A percentile compares a stretch with the other conserved stretches of the same genome.
Conservation (phyloP, 805 yeast species). For the Starmera amethionina region DNA sequence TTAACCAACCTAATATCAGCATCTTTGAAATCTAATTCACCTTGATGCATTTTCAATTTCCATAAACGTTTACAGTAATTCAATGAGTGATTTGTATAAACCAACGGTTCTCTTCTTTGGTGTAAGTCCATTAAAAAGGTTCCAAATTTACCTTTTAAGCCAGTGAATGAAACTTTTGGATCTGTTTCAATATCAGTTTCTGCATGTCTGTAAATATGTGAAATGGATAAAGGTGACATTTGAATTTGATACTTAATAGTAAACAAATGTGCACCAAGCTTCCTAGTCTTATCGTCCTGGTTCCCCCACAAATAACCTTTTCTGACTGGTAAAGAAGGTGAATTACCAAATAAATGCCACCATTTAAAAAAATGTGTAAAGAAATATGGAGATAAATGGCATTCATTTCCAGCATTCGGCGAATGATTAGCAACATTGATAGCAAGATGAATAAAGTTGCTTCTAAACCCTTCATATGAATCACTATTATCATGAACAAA, state of each 20-base stretch:
- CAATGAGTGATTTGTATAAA: conserved; percentile 33
- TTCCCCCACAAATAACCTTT: conserved; percentile 60
- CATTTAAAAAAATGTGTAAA: conserved; percentile 62
- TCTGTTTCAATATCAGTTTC: conserved; percentile 32
- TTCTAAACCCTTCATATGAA: conserved; percentile 50
- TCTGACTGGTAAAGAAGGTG: conserved; percentile 67
- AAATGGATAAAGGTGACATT: conserved; percentile 55
- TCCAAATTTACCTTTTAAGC: conserved; percentile 49
- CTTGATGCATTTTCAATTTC: conserved; percentile 52
- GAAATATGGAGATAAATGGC: conserved; percentile 61
- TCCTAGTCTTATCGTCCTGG: conserved; percentile 31
- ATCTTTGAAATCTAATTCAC: conserved; percentile 57
- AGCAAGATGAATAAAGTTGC: conserved; percentile 52
- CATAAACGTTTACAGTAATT: conserved; percentile 33
- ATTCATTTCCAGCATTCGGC: conserved; percentile 36
- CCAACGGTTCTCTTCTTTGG: conserved; percentile 35
- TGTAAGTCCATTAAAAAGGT: conserved; percentile 52
- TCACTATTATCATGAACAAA: conserved; percentile 42
- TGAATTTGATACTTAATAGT: conserved; percentile 68
- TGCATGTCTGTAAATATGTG: conserved; percentile 60
- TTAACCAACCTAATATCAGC: conserved; percentile 62
- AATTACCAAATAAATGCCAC: conserved; percentile 78
- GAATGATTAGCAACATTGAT: conserved; percentile 26
- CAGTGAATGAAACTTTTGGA: conserved; percentile 37
- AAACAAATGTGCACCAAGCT: conserved; percentile 59